A percentile compares a stretch with the other conserved stretches of the same genome.
phyloP scores from a whole-genome alignment of 164 flowering plant genomes.

The Tetracentron sinense region DNA sequence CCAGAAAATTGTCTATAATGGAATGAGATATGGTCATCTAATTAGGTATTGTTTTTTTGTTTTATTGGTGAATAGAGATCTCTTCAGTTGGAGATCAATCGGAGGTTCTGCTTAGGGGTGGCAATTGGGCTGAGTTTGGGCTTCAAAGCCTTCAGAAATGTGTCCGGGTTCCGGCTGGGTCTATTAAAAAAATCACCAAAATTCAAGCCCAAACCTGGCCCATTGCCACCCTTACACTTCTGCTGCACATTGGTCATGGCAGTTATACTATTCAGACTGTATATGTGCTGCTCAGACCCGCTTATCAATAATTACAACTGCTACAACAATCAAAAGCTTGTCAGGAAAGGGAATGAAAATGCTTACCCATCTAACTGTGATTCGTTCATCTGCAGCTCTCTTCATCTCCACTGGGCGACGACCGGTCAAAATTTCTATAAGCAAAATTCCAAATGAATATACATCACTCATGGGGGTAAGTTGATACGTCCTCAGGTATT shows the following conservation, averaged over 20 bases:
- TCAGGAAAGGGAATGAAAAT: neutral
- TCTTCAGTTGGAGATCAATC: no score
- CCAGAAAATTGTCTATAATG: no score
- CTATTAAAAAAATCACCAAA: no score
- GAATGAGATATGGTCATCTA: no score
- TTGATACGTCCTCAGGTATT: conserved; percentile 81
- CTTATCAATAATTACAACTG: neutral
- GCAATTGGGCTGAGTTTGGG: no score
- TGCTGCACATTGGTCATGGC: neutral
- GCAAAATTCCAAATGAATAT: conserved; percentile 83
- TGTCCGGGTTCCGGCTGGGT: no score
- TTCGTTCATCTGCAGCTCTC: conserved; percentile 55
- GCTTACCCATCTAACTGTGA: conserved; percentile 88
- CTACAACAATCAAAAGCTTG: neutral
- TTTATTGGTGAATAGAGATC: neutral
- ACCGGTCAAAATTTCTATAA: conserved; percentile 77
- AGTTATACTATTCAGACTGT: neutral
- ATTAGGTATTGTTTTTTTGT: no score
- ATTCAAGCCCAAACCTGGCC: no score
- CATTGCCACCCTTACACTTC: no score
- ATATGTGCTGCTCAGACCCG: no score
- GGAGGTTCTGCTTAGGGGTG: no score
- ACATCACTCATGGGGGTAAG: conserved; percentile 95
- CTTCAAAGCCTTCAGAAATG: no score
- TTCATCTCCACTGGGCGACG: conserved; percentile 87